phyloP scores from a whole-genome alignment of 371 early-diverging fungal species.

The Rhizomucor miehei region DNA sequence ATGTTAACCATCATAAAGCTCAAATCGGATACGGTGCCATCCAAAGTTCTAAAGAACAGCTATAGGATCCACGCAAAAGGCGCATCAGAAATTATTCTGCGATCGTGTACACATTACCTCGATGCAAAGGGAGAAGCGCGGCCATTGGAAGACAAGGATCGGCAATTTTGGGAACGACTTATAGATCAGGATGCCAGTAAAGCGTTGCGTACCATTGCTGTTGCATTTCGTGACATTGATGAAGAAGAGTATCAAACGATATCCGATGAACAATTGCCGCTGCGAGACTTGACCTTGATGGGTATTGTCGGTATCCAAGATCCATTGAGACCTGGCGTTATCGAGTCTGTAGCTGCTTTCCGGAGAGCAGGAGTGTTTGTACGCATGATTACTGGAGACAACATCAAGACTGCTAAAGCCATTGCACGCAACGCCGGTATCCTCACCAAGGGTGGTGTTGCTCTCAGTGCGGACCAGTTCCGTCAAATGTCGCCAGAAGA shows the following conservation, averaged over 20 bases:
- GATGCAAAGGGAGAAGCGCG: slow-evolving; percentile 49
- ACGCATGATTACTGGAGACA: slow-evolving; percentile 98
- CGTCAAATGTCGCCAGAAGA: slow-evolving; percentile 75
- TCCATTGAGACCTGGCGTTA: slow-evolving; percentile 89
- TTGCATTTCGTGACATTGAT: slow-evolving; percentile 74
- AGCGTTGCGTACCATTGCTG: slow-evolving; percentile 86
- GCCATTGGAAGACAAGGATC: slow-evolving; percentile 47
- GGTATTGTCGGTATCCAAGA: slow-evolving; percentile 92
- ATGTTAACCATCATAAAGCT: slow-evolving; percentile 71
- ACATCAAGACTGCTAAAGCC: slow-evolving; percentile 83
- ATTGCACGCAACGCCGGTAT: slow-evolving; percentile 91
- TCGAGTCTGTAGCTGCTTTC: slow-evolving; percentile 77
- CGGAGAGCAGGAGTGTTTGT: slow-evolving; percentile 88
- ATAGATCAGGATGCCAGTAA: slow-evolving; percentile 79
- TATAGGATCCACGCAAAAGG: slow-evolving; percentile 76
- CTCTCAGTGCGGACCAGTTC: slow-evolving; percentile 90
- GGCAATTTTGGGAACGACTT: slow-evolving; percentile 46
- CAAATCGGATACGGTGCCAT: slow-evolving; percentile 12
- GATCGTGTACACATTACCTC: slow-evolving; percentile 58
- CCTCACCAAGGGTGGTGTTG: slow-evolving; percentile 76
- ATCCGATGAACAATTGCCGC: slow-evolving; percentile 50
- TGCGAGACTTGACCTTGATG: slow-evolving; percentile 63
- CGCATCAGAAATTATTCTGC: slow-evolving; percentile 83
- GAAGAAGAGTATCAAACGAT: slow-evolving; percentile 12
- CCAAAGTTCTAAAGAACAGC: slow-evolving; percentile 22